Evolutionary conservation across 2,329 filamentous ascomycete species (phyloP), one percentile per base, ranked within the genome.

Genomic region (Aspergillus caelatus): DNA sequence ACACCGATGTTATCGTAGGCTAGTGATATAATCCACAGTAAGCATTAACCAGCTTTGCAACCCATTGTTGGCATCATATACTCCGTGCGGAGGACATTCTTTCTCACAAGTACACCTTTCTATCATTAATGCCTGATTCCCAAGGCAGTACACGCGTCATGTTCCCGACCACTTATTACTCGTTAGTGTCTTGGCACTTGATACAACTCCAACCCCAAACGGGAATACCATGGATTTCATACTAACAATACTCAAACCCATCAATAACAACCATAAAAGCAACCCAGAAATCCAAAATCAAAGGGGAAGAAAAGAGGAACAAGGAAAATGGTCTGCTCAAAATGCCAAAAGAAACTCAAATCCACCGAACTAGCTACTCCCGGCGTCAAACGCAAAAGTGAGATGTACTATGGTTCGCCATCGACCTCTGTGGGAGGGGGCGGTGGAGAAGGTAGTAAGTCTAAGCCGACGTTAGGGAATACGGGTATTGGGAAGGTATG

Each of bases 311-410:
- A 14, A 48, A 52, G 46, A 4, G 46, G 26, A 60, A 26, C 10
- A 41, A 28, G 11, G 36, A 50, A 56, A 55, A 89, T 89, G 88
- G 88, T 90, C 63, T 90, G 88, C 80, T 77, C 82, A 66, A 89
- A 87, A 78, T 90, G 88, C 69, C 83, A 88, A 70, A 88, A 88
- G 75, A 82, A 86, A 59, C 78, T 84, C 61, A 87, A 87, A 75
- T 79, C 82, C 59, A 89, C 87, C 16, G 81, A 85, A 14, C 83
- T 90, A 62, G 87, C 86, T 65, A 90, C 88, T 0, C 88, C 88
- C 0, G 85, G 82, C 32, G 87, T 90, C 65, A 90, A 89, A 77
- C 88, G 87, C 78, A 89, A 88, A 81, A 86, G 77, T 71, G 88
- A 90, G 58, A 87, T 89, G 79, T 89, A 89, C 75, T 85, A 87